These are phyloP conservation scores for Rugonectria rugulosa DNA, from an alignment of 2,329 filamentous ascomycete genomes.

Conservation along the genomic window DNA sequence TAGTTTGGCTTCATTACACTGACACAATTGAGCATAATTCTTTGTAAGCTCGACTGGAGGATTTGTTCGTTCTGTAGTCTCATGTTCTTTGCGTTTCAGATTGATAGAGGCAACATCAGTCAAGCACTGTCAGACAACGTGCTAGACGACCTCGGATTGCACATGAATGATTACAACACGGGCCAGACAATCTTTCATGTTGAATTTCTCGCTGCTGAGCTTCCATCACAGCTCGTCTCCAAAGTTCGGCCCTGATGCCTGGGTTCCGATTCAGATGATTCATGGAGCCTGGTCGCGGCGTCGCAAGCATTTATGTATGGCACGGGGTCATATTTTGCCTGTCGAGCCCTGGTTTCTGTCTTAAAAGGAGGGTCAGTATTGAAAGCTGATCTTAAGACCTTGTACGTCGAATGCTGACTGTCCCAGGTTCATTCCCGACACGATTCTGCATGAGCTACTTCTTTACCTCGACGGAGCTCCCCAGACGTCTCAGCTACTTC, in stretches of 20 bases:
- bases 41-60: slow-evolving; percentile 39
- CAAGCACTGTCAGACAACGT: slow-evolving; percentile 58
- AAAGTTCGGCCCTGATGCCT: slow-evolving; percentile 65
- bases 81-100: slow-evolving; percentile 52
- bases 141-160: slow-evolving; percentile 50
- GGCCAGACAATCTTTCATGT: slow-evolving; percentile 43
- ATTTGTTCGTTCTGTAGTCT: slow-evolving; percentile 49
- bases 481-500: not conserved
- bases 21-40: too few relatives aligned
- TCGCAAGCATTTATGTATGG: slow-evolving; percentile 43
- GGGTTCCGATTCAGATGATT: slow-evolving; percentile 67
- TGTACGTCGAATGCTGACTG: not conserved
- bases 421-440: slow-evolving; percentile 24
- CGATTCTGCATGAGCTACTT: slow-evolving; percentile 69
- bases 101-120: slow-evolving; percentile 56
- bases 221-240: slow-evolving; percentile 67
- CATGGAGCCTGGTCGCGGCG: slow-evolving; percentile 45
- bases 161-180: slow-evolving; percentile 49
- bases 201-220: slow-evolving; percentile 43
- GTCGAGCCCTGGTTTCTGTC: slow-evolving; percentile 52
- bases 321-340: slow-evolving; percentile 42
- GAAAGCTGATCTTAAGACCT: too few relatives aligned
- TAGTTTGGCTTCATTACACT: not conserved
- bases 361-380: slow-evolving; percentile 11
- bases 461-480: slow-evolving; percentile 62